Evolutionary conservation across 352 stramenopile species (phyloP).

Genomic region (Phytopythium mirpurense): DNA sequence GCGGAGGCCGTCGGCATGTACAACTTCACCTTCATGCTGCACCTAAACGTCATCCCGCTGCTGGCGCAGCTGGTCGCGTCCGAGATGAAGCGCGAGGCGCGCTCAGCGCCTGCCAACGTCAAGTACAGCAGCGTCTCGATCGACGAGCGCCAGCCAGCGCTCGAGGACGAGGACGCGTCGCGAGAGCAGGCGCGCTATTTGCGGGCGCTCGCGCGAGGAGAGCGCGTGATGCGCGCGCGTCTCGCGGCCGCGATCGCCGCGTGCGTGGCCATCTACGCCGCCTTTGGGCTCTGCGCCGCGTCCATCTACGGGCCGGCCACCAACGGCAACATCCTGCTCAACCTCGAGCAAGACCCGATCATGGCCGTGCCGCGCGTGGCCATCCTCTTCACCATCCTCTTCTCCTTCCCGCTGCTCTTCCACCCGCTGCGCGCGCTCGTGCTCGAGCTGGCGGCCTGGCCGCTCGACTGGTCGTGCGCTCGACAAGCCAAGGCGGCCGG

Average conservation of each 20-base stretch:
- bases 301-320: slow-evolving; percentile 58
- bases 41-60: slow-evolving; percentile 75
- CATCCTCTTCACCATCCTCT: slow-evolving; percentile 65
- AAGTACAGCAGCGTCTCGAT: slow-evolving; percentile 3
- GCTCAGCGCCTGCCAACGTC: slow-evolving; percentile 5
- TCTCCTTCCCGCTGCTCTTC: slow-evolving; percentile 74
- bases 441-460: slow-evolving; percentile 41
- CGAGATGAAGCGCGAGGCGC: slow-evolving; percentile 11
- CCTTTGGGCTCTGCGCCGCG: slow-evolving; percentile 52
- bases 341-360: slow-evolving; percentile 63
- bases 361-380: slow-evolving; percentile 64
- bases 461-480: slow-evolving; percentile 6
- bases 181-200: slow-evolving; percentile 10
- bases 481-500: too few species aligned
- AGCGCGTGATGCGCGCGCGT: slow-evolving; percentile 35
- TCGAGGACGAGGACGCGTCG: background rate
- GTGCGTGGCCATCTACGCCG: slow-evolving; percentile 54
- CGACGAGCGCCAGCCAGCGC: background rate
- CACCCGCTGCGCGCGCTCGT: slow-evolving; percentile 63
- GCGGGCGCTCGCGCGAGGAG: slow-evolving; percentile 15
- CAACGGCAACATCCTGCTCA: slow-evolving; percentile 74
- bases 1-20: slow-evolving; percentile 71
- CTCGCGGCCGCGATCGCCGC: slow-evolving; percentile 36
- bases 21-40: slow-evolving; percentile 84
- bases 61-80: slow-evolving; percentile 45